A percentile compares a stretch with the other conserved stretches of the same genome.
These are phyloP conservation scores for Haplosporangium sp. DNA, from an alignment of 371 early-diverging fungal species.

Conservation along the genomic window DNA sequence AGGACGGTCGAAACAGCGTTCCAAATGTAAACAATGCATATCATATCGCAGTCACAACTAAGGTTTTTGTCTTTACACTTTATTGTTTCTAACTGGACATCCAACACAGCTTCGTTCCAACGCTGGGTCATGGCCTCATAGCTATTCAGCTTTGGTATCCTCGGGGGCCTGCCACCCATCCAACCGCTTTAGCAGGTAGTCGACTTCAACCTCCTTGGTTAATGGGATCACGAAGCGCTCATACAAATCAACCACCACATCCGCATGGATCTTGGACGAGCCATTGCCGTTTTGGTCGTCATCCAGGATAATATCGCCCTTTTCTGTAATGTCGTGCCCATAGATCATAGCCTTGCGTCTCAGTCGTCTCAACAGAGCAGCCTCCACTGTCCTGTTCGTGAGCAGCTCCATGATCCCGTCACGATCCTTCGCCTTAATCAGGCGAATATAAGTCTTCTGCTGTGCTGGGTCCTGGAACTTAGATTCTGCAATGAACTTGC, in stretches of 20 bases:
- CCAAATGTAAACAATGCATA: neutral
- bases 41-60: neutral
- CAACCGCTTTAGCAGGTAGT: constrained; percentile 83
- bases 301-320: constrained; percentile 36
- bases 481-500: constrained; percentile 96
- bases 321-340: constrained; percentile 82
- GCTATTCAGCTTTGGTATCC: neutral
- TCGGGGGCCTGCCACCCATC: constrained; percentile 44
- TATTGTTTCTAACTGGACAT: no score
- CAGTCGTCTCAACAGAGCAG: constrained; percentile 81
- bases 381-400: constrained; percentile 89
- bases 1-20: neutral
- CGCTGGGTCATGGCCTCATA: no score
- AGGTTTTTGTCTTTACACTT: no score
- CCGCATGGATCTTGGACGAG: constrained; percentile 67
- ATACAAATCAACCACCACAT: constrained; percentile 89
- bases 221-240: constrained; percentile 88
- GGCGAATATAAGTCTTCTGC: constrained; percentile 81
- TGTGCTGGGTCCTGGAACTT: constrained; percentile 86
- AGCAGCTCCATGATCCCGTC: constrained; percentile 85
- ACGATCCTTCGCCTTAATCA: constrained; percentile 81
- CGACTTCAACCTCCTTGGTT: constrained; percentile 94
- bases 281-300: constrained; percentile 35
- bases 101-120: neutral
- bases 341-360: constrained; percentile 90